Base-by-base conservation (phyloP, 495 filamentous ascomycete species). In the Podospora tetraspora region DNA sequence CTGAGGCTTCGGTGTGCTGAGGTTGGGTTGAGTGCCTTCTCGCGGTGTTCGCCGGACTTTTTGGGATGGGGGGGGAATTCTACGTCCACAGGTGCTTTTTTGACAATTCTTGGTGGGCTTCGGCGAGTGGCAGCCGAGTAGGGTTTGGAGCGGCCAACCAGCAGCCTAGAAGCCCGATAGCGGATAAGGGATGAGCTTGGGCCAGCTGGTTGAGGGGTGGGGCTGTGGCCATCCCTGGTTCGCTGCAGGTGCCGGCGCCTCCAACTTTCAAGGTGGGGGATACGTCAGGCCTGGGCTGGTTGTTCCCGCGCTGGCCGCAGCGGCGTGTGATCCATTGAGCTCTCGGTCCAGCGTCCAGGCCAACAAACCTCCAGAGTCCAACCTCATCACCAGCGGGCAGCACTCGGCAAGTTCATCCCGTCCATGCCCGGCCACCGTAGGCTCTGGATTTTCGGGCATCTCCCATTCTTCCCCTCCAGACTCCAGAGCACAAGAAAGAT, bases 71-170 rank as follows among this genome's bases (percentile, higher is more conserved):
- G 73, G 73, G 74, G 72, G 70, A 76, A 76, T 76, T 77, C 72
- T 70, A 72, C 72, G 57, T 61, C 69, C 74, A 70, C 72, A 73
- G 62, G 64, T 67, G 30, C 72, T 74, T 76, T 66, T 77, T 77
- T 77, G 73, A 72, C 71, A 76, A 75, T 74, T 71, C 72, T 71
- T 77, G 74, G 75, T 77, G 75, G 74, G 74, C 72, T 74, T 43
- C 68, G 72, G 63, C 61, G 67, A 62, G 59, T 58, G 37, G 27
- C 62, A 63, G 75, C 69, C 71, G 74, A 73, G 75, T 77, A 77
- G 75, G 75, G 75, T 76, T 77, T 73, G 57, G 57, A 29, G 59
- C 57, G 19, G 30, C 71, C 72, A 75, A 75, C 72, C 37, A 71
- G 30, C 4, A 19, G 19, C 19, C 43, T 19, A 19, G 43, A 52